Conservation (phyloP, 208 protist species). For the Trypanosoma cruzi region DNA sequence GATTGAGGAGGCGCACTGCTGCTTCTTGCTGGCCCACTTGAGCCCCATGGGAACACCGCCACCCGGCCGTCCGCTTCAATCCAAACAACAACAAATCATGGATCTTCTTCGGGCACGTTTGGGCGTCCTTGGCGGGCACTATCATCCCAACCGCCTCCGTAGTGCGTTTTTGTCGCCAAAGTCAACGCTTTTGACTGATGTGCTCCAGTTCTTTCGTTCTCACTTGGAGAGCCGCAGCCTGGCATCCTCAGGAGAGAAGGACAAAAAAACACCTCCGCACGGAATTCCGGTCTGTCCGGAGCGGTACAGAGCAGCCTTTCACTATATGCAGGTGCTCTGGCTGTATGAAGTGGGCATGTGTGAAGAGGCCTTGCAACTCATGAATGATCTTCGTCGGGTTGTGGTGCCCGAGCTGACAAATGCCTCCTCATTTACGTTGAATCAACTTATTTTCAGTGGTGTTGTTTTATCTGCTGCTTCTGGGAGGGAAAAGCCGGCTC, state of each 20-base stretch:
- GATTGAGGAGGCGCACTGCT: constrained; percentile 67
- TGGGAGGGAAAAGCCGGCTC: background rate
- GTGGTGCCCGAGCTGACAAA: constrained; percentile 10
- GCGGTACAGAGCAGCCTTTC: constrained; percentile 35
- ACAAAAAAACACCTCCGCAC: constrained; percentile 12
- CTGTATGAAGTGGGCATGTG: constrained; percentile 59
- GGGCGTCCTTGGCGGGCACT: constrained; percentile 59
- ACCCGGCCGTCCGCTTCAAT: constrained; percentile 29
- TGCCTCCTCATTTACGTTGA: constrained; percentile 22
- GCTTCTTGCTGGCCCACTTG: constrained; percentile 62
- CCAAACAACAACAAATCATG: constrained; percentile 46
- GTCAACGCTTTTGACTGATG: constrained; percentile 62
- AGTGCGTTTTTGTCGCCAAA: constrained; percentile 60
- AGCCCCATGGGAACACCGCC: constrained; percentile 30
- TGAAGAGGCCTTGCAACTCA: constrained; percentile 32
- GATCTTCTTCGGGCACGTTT: constrained; percentile 56
- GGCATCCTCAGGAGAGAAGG: background rate
- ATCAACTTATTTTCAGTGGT: constrained; percentile 19
- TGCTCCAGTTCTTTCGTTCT: constrained; percentile 49
- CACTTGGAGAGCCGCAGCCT: constrained; percentile 29
- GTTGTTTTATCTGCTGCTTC: background rate
- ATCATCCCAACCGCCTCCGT: constrained; percentile 55
- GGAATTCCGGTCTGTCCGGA: constrained; percentile 45
- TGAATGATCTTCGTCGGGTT: constrained; percentile 1
- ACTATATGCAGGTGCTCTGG: constrained; percentile 78